Percentiles rank a stretch among this genome's conserved stretches.
phyloP scores from a whole-genome alignment of 805 yeast species.

The Candida multigemmis region DNA sequence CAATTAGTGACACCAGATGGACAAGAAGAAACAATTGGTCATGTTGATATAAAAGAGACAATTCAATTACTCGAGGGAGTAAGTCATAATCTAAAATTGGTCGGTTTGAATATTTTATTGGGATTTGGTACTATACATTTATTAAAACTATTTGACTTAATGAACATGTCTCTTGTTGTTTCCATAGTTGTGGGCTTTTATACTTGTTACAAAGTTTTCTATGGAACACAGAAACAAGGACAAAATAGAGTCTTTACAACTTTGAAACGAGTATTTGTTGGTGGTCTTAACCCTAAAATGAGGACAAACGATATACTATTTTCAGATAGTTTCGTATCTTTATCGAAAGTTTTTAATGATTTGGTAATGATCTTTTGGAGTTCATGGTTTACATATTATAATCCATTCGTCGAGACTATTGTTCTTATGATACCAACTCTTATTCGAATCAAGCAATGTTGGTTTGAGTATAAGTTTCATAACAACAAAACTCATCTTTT shows the following conservation, averaged over 20 bases:
- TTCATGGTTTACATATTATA: constrained; percentile 22
- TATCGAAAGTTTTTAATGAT: constrained; percentile 69
- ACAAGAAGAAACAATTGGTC: constrained; percentile 19
- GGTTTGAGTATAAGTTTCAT: constrained; percentile 52
- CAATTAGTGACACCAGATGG: constrained; percentile 15
- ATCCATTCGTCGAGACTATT: constrained; percentile 18
- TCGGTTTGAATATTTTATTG: constrained; percentile 14
- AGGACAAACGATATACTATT: constrained; percentile 75
- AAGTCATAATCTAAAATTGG: constrained; percentile 18
- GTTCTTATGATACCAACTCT: constrained; percentile 48
- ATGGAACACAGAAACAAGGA: constrained; percentile 16
- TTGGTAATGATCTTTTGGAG: constrained; percentile 45
- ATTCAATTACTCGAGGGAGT: constrained; percentile 22
- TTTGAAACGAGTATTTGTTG: constrained; percentile 43
- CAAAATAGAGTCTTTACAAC: constrained; percentile 38
- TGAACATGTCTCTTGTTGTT: too few species aligned
- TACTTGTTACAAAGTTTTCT: constrained; percentile 5
- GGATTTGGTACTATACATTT: constrained; percentile 14
- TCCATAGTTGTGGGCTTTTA: constrained; percentile 5
- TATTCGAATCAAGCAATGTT: constrained; percentile 79
- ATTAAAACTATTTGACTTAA: too few species aligned
- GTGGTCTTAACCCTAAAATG: constrained; percentile 50
- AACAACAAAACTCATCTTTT: constrained; percentile 47
- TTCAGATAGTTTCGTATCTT: constrained; percentile 81
- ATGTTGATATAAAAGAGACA: constrained; percentile 23